These are phyloP conservation scores for Ophiostoma piceae DNA, from an alignment of 2,329 filamentous ascomycete genomes.

Conservation along the genomic window DNA sequence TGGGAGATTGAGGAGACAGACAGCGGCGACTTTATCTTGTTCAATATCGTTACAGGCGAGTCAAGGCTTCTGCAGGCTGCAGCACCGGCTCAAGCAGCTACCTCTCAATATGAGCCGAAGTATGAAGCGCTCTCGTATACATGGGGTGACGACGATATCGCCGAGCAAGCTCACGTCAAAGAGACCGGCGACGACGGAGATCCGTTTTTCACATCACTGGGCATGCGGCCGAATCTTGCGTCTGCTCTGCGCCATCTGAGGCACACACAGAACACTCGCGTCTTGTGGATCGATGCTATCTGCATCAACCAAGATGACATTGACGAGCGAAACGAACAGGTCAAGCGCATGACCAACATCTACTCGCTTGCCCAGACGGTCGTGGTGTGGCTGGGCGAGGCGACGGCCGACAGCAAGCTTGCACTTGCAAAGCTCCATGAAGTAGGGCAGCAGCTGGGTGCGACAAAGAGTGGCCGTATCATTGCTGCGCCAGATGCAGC, in stretches of 20 bases:
- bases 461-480: slow-evolving; percentile 14
- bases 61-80: neutral
- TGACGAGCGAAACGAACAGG: slow-evolving; percentile 11
- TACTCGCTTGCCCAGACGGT: slow-evolving; percentile 7
- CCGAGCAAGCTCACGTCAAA: neutral
- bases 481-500: slow-evolving; percentile 14
- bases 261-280: neutral
- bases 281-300: slow-evolving; percentile 20
- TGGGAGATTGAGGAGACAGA: slow-evolving; percentile 18
- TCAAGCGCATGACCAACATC: neutral
- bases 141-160: neutral
- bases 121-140: slow-evolving; percentile 4
- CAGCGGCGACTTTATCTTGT: slow-evolving; percentile 18
- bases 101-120: neutral
- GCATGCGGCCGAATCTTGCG: neutral
- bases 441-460: slow-evolving; percentile 5
- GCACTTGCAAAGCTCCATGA: slow-evolving; percentile 2
- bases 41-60: slow-evolving; percentile 17
- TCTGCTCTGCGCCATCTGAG: slow-evolving; percentile 13
- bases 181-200: neutral
- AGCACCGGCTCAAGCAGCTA: neutral
- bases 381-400: slow-evolving; percentile 14
- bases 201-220: neutral
- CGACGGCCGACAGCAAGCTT: slow-evolving; percentile 7
- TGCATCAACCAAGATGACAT: slow-evolving; percentile 19